phyloP scores from a whole-genome alignment of 495 filamentous ascomycete genomes.

The Talaromyces trachyspermus region DNA sequence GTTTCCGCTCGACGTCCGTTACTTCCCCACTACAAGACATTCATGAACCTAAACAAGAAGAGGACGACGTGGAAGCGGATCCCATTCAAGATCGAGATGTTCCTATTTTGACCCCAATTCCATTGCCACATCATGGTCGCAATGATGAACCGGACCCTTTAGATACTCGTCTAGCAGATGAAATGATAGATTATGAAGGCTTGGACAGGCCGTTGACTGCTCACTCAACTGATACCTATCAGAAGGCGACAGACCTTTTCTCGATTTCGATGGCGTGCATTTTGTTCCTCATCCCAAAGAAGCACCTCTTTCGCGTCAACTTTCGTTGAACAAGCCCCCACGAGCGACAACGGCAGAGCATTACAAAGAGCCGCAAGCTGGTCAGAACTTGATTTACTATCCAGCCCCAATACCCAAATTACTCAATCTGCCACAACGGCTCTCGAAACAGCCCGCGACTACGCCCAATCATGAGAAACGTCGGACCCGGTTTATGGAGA shows the following conservation, averaged over 20 bases:
- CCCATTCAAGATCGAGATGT: conserved; percentile 6
- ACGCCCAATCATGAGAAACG: conserved; percentile 57
- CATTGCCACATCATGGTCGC: conserved; percentile 18
- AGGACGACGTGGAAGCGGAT: conserved; percentile 30
- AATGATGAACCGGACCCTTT: conserved; percentile 15
- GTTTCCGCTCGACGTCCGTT: conserved; percentile 54
- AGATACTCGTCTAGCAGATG: conserved; percentile 10
- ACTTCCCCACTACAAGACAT: conserved; percentile 43
- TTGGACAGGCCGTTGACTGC: conserved; percentile 37
- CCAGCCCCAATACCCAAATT: conserved; percentile 90
- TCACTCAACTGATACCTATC: conserved; percentile 61
- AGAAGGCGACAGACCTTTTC: conserved; percentile 62
- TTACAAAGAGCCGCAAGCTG: conserved; percentile 56
- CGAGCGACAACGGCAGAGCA: conserved; percentile 47
- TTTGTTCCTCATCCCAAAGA: conserved; percentile 46
- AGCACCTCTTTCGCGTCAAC: conserved; percentile 20
- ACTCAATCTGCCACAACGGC: conserved; percentile 81
- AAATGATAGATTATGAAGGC: conserved; percentile 12
- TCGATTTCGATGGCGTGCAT: conserved; percentile 92
- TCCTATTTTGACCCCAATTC: conserved; percentile 20
- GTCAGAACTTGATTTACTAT: conserved; percentile 84
- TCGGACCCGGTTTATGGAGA: conserved; percentile 53
- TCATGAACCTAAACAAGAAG: conserved; percentile 41
- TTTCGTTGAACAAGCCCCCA: conserved; percentile 32
- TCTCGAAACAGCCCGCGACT: conserved; percentile 68